Base-by-base conservation (phyloP, 106 monocot species). In the Dendrobium chrysotoxum region DNA sequence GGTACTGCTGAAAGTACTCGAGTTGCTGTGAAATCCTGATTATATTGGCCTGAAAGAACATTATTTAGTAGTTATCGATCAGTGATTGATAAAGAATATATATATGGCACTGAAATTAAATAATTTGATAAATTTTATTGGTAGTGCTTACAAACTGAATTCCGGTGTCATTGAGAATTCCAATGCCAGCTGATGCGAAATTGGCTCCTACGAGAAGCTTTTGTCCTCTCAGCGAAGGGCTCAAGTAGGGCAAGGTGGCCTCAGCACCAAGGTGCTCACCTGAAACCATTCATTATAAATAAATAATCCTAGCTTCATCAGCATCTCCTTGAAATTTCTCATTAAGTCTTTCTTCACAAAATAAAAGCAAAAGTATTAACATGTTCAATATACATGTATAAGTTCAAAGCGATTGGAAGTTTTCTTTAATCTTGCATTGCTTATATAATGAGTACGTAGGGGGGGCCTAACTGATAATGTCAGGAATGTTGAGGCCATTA, bases 121-220 rank as follows among this genome's bases (percentile, higher is more conserved):
- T 50, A 13, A 50, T 50, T 35, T 35, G 35, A 35, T 35, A 35
- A 35, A 35, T 35, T 35, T 35, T 35, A 53, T 53, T 53, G 11
- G 31, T 18, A 66, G 1, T 13, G 41, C 81, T 84, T 88, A 97
- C 96, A 84, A 96, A 96, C 81, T 96, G 96, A 54, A 96, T 78
- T 20, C 96, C 96, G 17, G 96, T 96, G 75, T 96, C 96, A 73
- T 96, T 96, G 74, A 96, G 92, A 46, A 96, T 88, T 31, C 96
- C 96, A 46, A 93, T 84, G 17, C 96, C 96, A 0, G 96, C 96
- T 2, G 96, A 96, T 5, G 96, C 96, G 66, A 96, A 96, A 74
- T 96, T 96, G 12, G 96, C 93, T 4, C 96, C 96, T 20, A 90
- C 82, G 45, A 96, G 90, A 0, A 96, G 80, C 74, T 71, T 90